Evolutionary conservation across 1,139 yeast species (phyloP).

Genomic region (Candida sojae): DNA sequence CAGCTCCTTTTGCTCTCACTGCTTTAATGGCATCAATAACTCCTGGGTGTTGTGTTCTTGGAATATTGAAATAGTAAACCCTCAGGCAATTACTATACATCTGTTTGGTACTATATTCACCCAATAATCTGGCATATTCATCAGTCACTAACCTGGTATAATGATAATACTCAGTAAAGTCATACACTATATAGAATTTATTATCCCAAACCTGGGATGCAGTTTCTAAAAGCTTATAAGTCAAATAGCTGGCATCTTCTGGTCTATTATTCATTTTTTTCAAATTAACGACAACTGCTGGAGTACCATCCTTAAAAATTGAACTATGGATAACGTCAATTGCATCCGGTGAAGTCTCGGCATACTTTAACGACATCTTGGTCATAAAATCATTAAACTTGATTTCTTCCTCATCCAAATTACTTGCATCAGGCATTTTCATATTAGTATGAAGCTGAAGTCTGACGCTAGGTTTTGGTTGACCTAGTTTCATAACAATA

Average conservation of each 20-base stretch:
- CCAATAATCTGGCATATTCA: slow-evolving; percentile 36
- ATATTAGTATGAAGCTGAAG: slow-evolving; percentile 57
- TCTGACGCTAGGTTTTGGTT: slow-evolving; percentile 45
- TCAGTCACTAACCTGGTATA: slow-evolving; percentile 8
- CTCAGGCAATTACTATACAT: slow-evolving; percentile 56
- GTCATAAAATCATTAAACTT: slow-evolving; percentile 75
- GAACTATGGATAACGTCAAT: slow-evolving; percentile 59
- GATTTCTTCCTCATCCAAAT: slow-evolving; percentile 35
- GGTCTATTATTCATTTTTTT: slow-evolving; percentile 41
- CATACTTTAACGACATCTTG: slow-evolving; percentile 58
- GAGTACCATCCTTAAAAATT: slow-evolving; percentile 71
- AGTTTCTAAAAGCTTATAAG: slow-evolving; percentile 66
- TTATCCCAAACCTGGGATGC: slow-evolving; percentile 76
- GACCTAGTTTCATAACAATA: slow-evolving; percentile 34
- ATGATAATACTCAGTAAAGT: slow-evolving; percentile 62
- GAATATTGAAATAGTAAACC: slow-evolving; percentile 63
- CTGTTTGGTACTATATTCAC: slow-evolving; percentile 48
- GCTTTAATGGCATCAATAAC: slow-evolving; percentile 28
- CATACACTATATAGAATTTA: slow-evolving; percentile 63
- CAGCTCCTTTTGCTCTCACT: slow-evolving; percentile 17
- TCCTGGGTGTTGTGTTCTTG: slow-evolving; percentile 39
- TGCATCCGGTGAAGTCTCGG: slow-evolving; percentile 43
- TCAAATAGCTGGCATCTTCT: slow-evolving; percentile 55
- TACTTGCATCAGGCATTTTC: slow-evolving; percentile 44
- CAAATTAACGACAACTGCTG: slow-evolving; percentile 61